Percentiles rank a stretch among this genome's conserved stretches.
phyloP scores from a whole-genome alignment of 2,329 filamentous ascomycete species.

The Colletotrichum karsti region DNA sequence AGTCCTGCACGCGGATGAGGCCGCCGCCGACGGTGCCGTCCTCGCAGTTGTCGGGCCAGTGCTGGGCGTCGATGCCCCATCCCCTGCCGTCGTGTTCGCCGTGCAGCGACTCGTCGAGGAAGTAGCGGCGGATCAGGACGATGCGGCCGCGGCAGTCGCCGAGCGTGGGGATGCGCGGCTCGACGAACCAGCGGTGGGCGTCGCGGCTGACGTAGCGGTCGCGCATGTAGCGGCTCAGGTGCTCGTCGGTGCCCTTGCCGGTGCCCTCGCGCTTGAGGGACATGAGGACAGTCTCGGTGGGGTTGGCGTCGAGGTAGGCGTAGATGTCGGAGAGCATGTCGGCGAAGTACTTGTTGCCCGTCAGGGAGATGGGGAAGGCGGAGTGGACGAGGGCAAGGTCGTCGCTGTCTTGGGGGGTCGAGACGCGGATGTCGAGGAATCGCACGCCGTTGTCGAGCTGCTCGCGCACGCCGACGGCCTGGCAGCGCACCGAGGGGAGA shows the following conservation, averaged over 20 bases:
- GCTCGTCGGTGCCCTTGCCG: constrained; percentile 80
- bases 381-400: constrained; percentile 86
- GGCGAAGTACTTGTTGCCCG: constrained; percentile 80
- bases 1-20: constrained; percentile 88
- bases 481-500: constrained; percentile 91
- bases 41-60: constrained; percentile 90
- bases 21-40: constrained; percentile 76
- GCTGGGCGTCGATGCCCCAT: constrained; percentile 68
- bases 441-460: constrained; percentile 92
- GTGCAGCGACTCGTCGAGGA: constrained; percentile 63
- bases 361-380: constrained; percentile 87
- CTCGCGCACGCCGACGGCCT: constrained; percentile 78
- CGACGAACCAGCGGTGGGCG: constrained; percentile 76
- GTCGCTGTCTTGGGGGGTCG: constrained; percentile 62
- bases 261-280: constrained; percentile 92
- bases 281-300: constrained; percentile 84
- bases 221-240: constrained; percentile 78
- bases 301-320: constrained; percentile 79
- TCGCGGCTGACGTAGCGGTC: constrained; percentile 72
- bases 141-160: constrained; percentile 84
- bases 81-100: constrained; percentile 58
- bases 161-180: constrained; percentile 78
- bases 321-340: constrained; percentile 77
- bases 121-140: constrained; percentile 84
- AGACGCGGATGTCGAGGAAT: constrained; percentile 91